Evolutionary conservation across 768 basidiomycete species (phyloP).

Genomic region (Phallus indusiatus): DNA sequence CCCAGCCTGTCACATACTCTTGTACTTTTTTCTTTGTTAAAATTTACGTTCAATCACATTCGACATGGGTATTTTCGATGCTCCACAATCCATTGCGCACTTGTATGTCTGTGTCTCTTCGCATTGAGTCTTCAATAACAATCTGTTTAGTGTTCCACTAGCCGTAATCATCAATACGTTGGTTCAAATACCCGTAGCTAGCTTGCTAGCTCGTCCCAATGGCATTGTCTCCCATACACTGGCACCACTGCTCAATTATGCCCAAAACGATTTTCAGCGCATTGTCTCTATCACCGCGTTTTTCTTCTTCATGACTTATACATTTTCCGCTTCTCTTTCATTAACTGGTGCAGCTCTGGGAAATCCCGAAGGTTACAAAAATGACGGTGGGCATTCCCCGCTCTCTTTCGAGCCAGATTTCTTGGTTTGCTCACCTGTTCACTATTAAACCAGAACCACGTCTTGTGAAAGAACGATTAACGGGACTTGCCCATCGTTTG

Average conservation of each 20-base stretch:
- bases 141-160: neutral
- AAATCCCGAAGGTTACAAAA: neutral
- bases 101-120: neutral
- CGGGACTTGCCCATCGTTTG: neutral
- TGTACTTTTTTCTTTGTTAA: neutral
- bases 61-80: neutral
- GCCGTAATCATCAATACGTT: neutral
- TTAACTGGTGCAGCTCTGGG: neutral
- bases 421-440: neutral
- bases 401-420: neutral
- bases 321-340: neutral
- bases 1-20: too few species aligned
- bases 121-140: neutral
- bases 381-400: neutral
- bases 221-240: neutral
- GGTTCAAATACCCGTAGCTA: neutral
- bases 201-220: neutral
- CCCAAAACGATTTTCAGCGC: neutral
- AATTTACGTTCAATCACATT: neutral
- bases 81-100: neutral
- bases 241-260: neutral
- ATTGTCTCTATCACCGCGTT: neutral
- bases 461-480: neutral
- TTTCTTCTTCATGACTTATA: neutral
- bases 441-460: neutral